Evolutionary conservation across 257 asterid species (phyloP), one percentile per base, ranked within the genome.

Genomic region (Solanum raphanifolium): DNA sequence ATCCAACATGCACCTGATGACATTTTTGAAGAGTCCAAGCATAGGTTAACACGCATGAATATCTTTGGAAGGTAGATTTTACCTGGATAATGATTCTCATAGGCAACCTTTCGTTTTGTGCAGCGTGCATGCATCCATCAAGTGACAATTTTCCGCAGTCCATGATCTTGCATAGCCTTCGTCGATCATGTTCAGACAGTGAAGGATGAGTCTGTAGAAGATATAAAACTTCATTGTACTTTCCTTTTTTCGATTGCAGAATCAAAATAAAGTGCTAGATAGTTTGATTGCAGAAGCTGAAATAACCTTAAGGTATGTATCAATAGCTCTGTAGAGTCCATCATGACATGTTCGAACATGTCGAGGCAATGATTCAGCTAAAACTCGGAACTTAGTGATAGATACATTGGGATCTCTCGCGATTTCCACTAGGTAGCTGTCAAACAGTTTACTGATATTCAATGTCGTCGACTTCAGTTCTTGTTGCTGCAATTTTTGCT

Each of bases 91-190:
- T 85, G 43, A 95, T 96, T 91, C 99, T 90, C 83, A 95, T 91
- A 32, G 98, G 98, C 93, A 96, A 82, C 88, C 99, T 92, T n/a
- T 96, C 98, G 86, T 96, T 96, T 82, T 96, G 98, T 81, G 98
- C 96, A 65, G 97, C 98, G 90, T 96, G 99, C 86, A 92, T 91
- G 69, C 98, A 92, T 87, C 96, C 99, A 90, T 96, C 99, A 83
- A 87, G 89, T 83, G 99, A 96, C 88, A 96, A 96, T 95, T 95
- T 96, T 87, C 90, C 92, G 31, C 96, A 91, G 82, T 94, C 92
- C 96, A 95, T 94, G 90, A 93, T 92, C 88, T 95, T 94, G 92
- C 98, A 94, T 34, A 96, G 92, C 91, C 93, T 93, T 91, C 92
- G 93, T 87, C 98, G 75, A 21, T 96, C 98, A 62, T 95, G 96